Evolutionary conservation across 768 basidiomycete species (phyloP).

Genomic region (Russula lepida): DNA sequence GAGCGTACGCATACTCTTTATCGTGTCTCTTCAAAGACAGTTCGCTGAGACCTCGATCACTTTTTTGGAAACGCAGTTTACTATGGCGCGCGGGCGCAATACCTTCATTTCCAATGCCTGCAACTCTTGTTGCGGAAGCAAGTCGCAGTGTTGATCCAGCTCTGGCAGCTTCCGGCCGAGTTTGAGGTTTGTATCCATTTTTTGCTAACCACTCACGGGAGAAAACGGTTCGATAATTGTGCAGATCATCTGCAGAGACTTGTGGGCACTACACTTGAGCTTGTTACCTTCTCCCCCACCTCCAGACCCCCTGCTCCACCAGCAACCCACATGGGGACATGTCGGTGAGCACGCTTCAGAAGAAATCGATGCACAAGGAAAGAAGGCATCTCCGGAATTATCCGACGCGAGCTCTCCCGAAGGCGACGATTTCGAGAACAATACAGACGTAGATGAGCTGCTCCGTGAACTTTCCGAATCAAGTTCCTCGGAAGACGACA

Average conservation of each 20-base stretch:
- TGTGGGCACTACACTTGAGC: constrained; percentile 72
- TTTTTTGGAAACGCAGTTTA: constrained; percentile 47
- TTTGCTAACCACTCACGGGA: background rate
- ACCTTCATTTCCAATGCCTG: constrained; percentile 74
- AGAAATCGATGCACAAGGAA: background rate
- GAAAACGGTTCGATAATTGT: background rate
- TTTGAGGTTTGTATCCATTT: constrained; percentile 52
- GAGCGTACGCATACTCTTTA: constrained; percentile 40
- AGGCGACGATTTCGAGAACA: constrained; percentile 26
- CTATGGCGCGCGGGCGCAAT: constrained; percentile 70
- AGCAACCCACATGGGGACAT: constrained; percentile 29
- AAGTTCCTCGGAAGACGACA: constrained; percentile 28
- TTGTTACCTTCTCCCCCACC: constrained; percentile 52
- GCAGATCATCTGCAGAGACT: constrained; percentile 65
- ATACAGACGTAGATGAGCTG: constrained; percentile 34
- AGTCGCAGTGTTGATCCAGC: constrained; percentile 43
- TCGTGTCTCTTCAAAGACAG: too few species aligned
- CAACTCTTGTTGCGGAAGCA: constrained; percentile 79
- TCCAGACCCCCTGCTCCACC: constrained; percentile 48
- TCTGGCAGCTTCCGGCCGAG: constrained; percentile 71
- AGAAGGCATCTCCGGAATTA: background rate
- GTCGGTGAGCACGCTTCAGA: constrained; percentile 6
- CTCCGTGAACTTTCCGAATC: constrained; percentile 33
- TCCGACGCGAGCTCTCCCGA: constrained; percentile 25
- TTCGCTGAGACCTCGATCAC: background rate